These are phyloP conservation scores for Begonia fuchsioides DNA, from an alignment of 306 rosid species.

Conservation along the genomic window DNA sequence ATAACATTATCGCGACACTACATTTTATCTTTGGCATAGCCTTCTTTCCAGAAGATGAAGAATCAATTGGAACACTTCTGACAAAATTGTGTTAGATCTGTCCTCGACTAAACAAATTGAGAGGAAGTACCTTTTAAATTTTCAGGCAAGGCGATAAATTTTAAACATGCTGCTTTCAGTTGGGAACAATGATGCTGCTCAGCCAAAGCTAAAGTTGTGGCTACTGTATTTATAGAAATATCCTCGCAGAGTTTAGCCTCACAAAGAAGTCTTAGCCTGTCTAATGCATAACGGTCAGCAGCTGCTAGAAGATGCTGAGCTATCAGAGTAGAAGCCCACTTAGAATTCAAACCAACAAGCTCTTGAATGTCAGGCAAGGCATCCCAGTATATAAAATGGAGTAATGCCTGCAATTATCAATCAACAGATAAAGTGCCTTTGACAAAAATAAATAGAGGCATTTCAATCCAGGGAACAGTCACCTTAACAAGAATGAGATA, in stretches of 20 bases:
- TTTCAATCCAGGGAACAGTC: no score
- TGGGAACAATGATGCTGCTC: slow-evolving; percentile 63
- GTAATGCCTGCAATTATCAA: slow-evolving; percentile 34
- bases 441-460: no score
- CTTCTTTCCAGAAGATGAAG: no score
- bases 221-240: slow-evolving; percentile 53
- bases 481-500: no score
- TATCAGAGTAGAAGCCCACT: slow-evolving; percentile 43
- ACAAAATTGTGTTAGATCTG: no score
- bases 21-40: no score
- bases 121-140: slow-evolving; percentile 39
- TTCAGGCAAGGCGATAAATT: slow-evolving; percentile 42
- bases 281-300: slow-evolving; percentile 60
- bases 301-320: slow-evolving; percentile 67
- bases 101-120: background rate
- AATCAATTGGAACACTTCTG: no score
- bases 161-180: slow-evolving; percentile 46
- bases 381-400: slow-evolving; percentile 61
- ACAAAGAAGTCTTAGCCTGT: slow-evolving; percentile 50
- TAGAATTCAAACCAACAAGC: slow-evolving; percentile 28
- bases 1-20: no score
- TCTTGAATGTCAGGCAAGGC: slow-evolving; percentile 43
- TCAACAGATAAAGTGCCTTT: background rate
- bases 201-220: slow-evolving; percentile 64
- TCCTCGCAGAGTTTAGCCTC: slow-evolving; percentile 45